Base-by-base conservation (phyloP, 805 yeast genomes). In the Pichia manshurica region DNA sequence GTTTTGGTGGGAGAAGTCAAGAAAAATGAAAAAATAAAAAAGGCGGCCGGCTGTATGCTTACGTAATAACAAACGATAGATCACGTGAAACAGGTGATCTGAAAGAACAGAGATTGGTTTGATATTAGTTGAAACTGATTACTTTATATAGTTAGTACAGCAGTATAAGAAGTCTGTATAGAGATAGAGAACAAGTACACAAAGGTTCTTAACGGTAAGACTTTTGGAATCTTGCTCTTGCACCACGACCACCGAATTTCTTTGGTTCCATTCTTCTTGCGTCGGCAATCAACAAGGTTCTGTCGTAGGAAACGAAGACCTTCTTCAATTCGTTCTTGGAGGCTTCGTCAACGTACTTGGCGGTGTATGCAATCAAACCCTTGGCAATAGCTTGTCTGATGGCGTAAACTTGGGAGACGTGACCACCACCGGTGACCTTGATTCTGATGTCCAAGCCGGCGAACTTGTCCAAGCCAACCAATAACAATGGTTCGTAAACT, bases 161-260 rank as follows among this genome's bases (percentile, higher is more conserved):
- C 13, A 19, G 19, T n/a, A n/a, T n/a, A n/a, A 35, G 19, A 21
- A 37, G 16, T 36, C 22, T 39, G 15, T 22, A 38, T 20, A 19
- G 21, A 25, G 21, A 25, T 25, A 25, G 29, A 25, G 29, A 10
- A 35, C 19, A 35, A 31, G n/a, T 21, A 28, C 32, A 40, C 21
- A 28, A 25, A 10, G 29, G 10, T 25, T 25, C 36, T 79, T 91
- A 93, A 90, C 99, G 99, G 93, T 93, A 93, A 75, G 99, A 93
- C 78, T 93, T 93, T 84, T 93, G 99, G 97, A 87, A 91, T 82
- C 98, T 91, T 73, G 99, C 93, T 82, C 99, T 93, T 80, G 99
- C 99, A 87, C 99, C 99, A 78, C 95, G 96, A 84, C 99, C 99
- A 83, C 99, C 99, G 82, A 93, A 93, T 84, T 93, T 93, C 97